Conservation (phyloP, 345 rosid species). For the Ceriops tagal region DNA sequence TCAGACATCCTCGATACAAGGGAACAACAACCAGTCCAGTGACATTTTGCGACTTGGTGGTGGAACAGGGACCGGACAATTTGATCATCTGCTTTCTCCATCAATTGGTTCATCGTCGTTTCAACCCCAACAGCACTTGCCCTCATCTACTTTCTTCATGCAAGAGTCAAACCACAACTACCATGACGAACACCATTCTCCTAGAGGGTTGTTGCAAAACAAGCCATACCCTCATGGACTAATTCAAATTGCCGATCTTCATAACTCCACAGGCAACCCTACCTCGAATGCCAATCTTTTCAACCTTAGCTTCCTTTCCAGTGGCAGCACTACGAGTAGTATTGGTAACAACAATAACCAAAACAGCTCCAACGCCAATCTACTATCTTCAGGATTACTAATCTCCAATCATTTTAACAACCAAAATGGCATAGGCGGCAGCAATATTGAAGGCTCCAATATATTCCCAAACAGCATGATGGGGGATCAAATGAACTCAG, state of each 20-base stretch:
- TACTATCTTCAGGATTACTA: constrained; percentile 35
- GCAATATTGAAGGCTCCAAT: constrained; percentile 29
- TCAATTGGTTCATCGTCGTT: constrained; percentile 10
- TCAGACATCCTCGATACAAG: constrained; percentile 18
- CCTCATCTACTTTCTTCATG: constrained; percentile 17
- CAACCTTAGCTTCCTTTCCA: constrained; percentile 58
- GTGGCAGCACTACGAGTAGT: constrained; percentile 22
- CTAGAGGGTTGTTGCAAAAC: constrained; percentile 29
- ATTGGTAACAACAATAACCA: constrained; percentile 30
- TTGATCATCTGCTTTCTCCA: constrained; percentile 21
- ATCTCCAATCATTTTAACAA: constrained; percentile 39
- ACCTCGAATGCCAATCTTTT: constrained; percentile 38
- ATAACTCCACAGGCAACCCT: constrained; percentile 24
- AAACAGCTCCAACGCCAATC: constrained; percentile 29
- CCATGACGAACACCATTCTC: constrained; percentile 11
- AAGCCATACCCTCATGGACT: constrained; percentile 40
- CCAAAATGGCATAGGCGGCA: constrained; percentile 25
- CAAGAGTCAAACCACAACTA: constrained; percentile 11
- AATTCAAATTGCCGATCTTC: constrained; percentile 54
- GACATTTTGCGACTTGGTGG: constrained; percentile 11
- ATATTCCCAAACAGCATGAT: constrained; percentile 44
- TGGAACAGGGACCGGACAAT: constrained; percentile 8
- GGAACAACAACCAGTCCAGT: constrained; percentile 11
- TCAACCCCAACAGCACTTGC: neutral
- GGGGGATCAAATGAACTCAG: constrained; percentile 42